Percentiles rank a stretch among this genome's conserved stretches.
Conservation (phyloP, 1,139 yeast genomes). For the Suhomyces wounanorum region DNA sequence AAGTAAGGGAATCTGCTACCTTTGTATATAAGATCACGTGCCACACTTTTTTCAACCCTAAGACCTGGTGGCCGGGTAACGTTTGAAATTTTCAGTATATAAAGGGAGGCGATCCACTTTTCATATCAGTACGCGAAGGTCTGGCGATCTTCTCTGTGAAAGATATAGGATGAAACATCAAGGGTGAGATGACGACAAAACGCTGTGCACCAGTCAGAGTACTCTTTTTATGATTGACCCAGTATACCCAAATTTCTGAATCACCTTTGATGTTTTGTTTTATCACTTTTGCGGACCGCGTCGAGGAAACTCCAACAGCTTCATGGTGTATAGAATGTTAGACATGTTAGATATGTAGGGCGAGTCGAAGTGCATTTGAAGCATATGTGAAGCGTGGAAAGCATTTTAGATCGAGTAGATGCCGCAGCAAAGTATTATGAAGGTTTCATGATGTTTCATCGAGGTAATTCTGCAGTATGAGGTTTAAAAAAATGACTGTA, state of each 20-base stretch:
- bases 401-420: no score
- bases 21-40: neutral
- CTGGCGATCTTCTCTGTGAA: slow-evolving; percentile 18
- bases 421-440: no score
- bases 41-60: slow-evolving; percentile 4
- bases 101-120: slow-evolving; percentile 3
- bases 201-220: slow-evolving; percentile 59
- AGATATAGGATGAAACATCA: slow-evolving; percentile 12
- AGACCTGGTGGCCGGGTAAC: slow-evolving; percentile 7
- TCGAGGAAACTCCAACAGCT: neutral
- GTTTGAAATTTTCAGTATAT: slow-evolving; percentile 7
- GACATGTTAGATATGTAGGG: neutral
- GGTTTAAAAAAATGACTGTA: no score
- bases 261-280: slow-evolving; percentile 9
- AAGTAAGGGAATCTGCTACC: no score
- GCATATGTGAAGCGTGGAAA: no score
- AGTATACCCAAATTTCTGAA: slow-evolving; percentile 54
- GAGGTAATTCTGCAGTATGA: no score
- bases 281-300: slow-evolving; percentile 10
- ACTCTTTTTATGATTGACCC: slow-evolving; percentile 49
- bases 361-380: neutral
- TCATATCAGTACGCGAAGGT: slow-evolving; percentile 13
- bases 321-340: neutral
- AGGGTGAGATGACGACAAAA: slow-evolving; percentile 41
- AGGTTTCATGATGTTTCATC: no score